Conservation (phyloP, 805 yeast genomes). For the Zygosaccharomyces bailii region DNA sequence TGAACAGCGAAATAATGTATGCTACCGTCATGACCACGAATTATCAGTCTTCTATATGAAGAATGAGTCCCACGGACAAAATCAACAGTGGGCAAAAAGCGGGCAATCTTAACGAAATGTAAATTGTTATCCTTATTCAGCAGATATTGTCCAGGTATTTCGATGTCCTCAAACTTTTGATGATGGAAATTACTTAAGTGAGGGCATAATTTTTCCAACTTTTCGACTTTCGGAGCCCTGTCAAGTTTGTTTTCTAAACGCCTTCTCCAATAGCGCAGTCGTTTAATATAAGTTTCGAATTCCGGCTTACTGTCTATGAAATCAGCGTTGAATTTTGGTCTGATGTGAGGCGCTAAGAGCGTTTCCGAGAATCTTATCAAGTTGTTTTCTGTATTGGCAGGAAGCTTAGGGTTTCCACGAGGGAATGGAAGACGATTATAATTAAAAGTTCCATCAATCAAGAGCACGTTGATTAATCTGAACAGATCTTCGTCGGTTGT, state of each 20-base stretch:
- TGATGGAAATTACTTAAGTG: conserved; percentile 96
- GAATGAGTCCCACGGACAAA: conserved; percentile 86
- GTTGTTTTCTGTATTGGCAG: conserved; percentile 87
- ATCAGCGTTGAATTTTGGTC: conserved; percentile 89
- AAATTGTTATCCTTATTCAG: conserved; percentile 80
- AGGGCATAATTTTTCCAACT: conserved; percentile 87
- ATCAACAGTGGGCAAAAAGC: conserved; percentile 86
- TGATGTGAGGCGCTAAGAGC: conserved; percentile 80
- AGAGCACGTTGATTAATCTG: conserved; percentile 82
- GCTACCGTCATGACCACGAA: conserved; percentile 92
- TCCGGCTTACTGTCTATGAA: conserved; percentile 84
- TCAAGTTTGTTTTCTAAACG: conserved; percentile 89
- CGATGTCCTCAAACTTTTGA: conserved; percentile 96
- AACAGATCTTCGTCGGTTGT: conserved; percentile 96
- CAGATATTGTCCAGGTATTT: conserved; percentile 94
- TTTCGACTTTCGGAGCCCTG: conserved; percentile 72
- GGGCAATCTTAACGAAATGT: conserved; percentile 90
- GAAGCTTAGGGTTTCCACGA: conserved; percentile 80
- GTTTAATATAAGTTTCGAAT: conserved; percentile 77
- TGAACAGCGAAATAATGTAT: conserved; percentile 92
- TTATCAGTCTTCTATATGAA: conserved; percentile 82
- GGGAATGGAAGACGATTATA: conserved; percentile 84
- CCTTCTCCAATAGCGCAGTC: conserved; percentile 88
- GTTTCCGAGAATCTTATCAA: conserved; percentile 88
- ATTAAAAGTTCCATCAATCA: conserved; percentile 91